phyloP scores from a whole-genome alignment of 179 eudicot species.

The Spinacia oleracea region DNA sequence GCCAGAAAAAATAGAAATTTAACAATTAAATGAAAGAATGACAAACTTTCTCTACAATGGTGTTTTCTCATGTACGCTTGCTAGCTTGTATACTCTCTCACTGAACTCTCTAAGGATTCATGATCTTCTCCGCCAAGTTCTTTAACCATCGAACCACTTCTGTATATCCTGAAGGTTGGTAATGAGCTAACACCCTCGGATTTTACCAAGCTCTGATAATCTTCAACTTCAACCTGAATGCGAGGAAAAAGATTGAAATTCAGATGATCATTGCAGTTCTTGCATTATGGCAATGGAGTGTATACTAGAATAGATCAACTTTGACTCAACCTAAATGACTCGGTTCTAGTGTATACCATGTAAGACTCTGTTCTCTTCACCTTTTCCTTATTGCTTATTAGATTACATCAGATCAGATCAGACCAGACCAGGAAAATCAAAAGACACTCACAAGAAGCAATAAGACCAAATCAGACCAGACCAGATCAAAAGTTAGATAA shows the following conservation, averaged over 20 bases:
- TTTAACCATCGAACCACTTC: slow-evolving; percentile 42
- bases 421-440: too few relatives aligned
- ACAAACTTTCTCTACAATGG: slow-evolving; percentile 11
- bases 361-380: too few relatives aligned
- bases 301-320: not conserved
- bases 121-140: slow-evolving; percentile 48
- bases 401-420: too few relatives aligned
- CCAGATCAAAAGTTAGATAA: too few relatives aligned
- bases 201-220: slow-evolving; percentile 37
- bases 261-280: not conserved
- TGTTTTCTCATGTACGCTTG: slow-evolving; percentile 19
- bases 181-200: slow-evolving; percentile 45
- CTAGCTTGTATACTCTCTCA: slow-evolving; percentile 41
- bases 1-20: not conserved
- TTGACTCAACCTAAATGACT: not conserved
- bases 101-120: slow-evolving; percentile 46
- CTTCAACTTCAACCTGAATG: slow-evolving; percentile 53
- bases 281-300: not conserved
- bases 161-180: slow-evolving; percentile 56
- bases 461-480: too few relatives aligned
- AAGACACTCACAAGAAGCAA: too few relatives aligned
- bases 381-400: too few relatives aligned
- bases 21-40: slow-evolving; percentile 5
- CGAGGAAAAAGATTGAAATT: not conserved
- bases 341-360: not conserved